A percentile compares a stretch with the other conserved stretches of the same genome.
These are phyloP conservation scores for Dactylis glomerata DNA, from an alignment of 176 grass and related monocot species.

Conservation along the genomic window DNA sequence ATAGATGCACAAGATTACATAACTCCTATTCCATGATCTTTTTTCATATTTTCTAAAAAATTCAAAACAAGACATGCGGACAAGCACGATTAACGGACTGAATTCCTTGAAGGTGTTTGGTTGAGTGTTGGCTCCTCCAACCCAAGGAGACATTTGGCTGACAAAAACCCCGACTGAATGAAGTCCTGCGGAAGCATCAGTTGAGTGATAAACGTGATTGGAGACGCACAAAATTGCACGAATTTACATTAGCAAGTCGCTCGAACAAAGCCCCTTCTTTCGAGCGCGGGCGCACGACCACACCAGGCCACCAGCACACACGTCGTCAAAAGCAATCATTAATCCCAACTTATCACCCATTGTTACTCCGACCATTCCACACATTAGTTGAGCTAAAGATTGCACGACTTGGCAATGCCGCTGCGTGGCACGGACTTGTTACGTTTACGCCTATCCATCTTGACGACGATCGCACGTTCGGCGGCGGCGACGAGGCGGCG, in stretches of 20 bases:
- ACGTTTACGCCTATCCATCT: background rate
- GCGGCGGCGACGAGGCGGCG: background rate
- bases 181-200: background rate
- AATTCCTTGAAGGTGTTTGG: no score
- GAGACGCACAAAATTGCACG: background rate
- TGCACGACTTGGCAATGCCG: background rate
- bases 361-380: background rate
- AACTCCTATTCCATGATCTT: no score
- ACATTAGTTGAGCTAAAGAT: background rate
- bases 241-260: background rate
- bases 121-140: no score
- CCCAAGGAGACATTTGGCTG: no score
- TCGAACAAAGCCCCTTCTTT: background rate
- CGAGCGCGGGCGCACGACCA: background rate
- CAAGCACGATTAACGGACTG: no score
- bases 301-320: background rate
- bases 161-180: no score
- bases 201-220: background rate
- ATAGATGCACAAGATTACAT: no score
- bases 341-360: background rate
- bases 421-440: background rate
- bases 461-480: background rate
- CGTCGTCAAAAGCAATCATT: background rate
- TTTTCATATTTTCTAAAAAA: no score
- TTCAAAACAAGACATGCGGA: no score